Base-by-base conservation (phyloP, 177 flowering plant genomes). In the Tripterygium wilfordii region DNA sequence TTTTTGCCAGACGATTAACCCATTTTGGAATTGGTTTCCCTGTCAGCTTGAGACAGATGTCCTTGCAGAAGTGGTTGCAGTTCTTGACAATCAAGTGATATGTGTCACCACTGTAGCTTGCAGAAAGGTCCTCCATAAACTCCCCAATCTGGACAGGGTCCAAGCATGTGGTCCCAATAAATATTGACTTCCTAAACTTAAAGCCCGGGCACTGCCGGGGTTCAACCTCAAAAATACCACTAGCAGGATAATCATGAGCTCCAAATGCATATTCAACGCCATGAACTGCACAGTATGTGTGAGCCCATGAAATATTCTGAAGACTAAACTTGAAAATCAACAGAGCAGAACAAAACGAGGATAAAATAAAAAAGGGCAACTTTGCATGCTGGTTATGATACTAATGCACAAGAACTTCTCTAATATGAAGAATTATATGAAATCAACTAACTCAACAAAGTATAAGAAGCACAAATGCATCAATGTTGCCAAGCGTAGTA, bases 261-360 rank as follows among this genome's bases (percentile, higher is more conserved):
- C 99, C 99, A 70, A 87, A 94, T 36, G 99, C 97, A 66, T 94
- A 94, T 49, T 94, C 97, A 32, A 83, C 86, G 18, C 99, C 97
- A 68, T 94, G 90, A 67, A 94, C 99, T 94, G 76, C 45, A 53
- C 42, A 53, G 25, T 17, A 41, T 18, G 55, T 36, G 16, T 20
- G 9, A n/a, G 10, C 17, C 21, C 24, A 36, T 52, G 29, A 62
- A 45, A 48, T 16, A 33, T n/a, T n/a, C 17, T 21, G 16, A 45
- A n/a, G 7, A 42, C 14, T 36, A 23, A 20, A 19, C 14, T 10
- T 26, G 15, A 23, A 26, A 28, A 17, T 4, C 3, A 1, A 7
- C 6, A 30, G 36, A 24, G 22, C 31, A 29, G 20, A n/a, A n/a
- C 2, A 26, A 3, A 21, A 26, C 14, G 37, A 21, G 27, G 37